Evolutionary conservation across 371 early-diverging fungal species (phyloP), one percentile per base, ranked within the genome.

Genomic region (Smittium culicis): DNA sequence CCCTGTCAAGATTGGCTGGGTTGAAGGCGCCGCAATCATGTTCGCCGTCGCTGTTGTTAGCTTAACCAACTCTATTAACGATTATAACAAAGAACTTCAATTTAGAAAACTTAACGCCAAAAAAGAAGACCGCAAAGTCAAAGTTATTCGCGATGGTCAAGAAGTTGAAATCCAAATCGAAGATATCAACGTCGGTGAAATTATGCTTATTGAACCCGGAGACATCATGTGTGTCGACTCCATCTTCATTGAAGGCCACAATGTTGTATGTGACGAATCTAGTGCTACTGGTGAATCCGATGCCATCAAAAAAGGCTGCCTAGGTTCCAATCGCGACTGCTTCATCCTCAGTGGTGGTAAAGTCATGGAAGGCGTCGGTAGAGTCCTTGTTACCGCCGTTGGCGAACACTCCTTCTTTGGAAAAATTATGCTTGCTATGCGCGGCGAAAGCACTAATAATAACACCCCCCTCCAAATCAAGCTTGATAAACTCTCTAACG

Each of bases 381-480:
- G 76, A 34, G 84, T 85, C 76, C 74, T 98, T 2, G 90, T 93
- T 34, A 84, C 91, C 57, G 91, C 87, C 34, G 93, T 93, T 3
- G 97, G 98, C 67, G 73, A 79, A 56, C 79, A 87, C 72, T 91
- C 87, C 71, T 95, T 79, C 77, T 87, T 81, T 79, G 90, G 90
- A 64, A 87, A 83, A 70, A 88, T 80, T 59, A 84, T 93, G 87
- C 85, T 88, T 83, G 85, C 92, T 1, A 83, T 94, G 82, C 88
- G 89, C 61, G 59, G 57, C 5, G 74, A 79, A 57, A 84, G 81
- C 61, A 80, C 79, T 2, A 81, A 84, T 61, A 73, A 82, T 14
- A 92, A 92, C 72, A 97, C 98, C 28, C 96, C 98, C 27, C 85
- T 97, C 45, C 95, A 97, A 80, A 72, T 77, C 65, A 94, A 95